These are phyloP conservation scores for Cenchrus americanus DNA, from an alignment of 176 grass and related monocot genomes.

Conservation along the genomic window DNA sequence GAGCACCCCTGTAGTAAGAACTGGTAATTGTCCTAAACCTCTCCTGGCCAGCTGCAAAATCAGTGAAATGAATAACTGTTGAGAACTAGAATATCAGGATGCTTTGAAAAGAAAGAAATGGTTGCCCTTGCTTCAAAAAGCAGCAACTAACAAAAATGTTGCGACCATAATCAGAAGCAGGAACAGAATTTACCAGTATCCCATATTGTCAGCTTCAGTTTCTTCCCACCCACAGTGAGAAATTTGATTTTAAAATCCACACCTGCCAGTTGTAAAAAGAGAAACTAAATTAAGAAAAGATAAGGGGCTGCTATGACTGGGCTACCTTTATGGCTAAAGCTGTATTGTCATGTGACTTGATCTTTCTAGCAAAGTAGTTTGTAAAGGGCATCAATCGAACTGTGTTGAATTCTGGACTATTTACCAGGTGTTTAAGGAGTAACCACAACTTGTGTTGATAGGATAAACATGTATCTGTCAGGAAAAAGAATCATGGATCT, in stretches of 20 bases:
- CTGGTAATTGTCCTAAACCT: constrained; percentile 94
- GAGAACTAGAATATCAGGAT: neutral
- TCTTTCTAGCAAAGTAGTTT: neutral
- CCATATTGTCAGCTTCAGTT: constrained; percentile 97
- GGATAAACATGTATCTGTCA: neutral
- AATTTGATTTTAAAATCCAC: constrained; percentile 98
- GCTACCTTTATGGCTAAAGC: neutral
- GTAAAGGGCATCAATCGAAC: neutral
- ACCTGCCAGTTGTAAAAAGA: constrained; percentile 46
- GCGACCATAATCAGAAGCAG: neutral
- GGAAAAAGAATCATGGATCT: neutral
- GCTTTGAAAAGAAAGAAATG: neutral
- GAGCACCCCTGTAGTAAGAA: constrained; percentile 96
- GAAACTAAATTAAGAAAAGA: neutral
- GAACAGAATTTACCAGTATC: constrained; percentile 68
- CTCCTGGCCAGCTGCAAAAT: constrained; percentile 88
- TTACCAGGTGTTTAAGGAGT: neutral
- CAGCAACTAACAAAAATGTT: neutral
- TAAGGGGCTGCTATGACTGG: neutral
- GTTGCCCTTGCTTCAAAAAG: neutral
- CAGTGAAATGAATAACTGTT: neutral
- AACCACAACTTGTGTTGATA: neutral
- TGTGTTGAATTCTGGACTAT: neutral
- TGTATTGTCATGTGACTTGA: too few species aligned
- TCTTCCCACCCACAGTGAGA: constrained; percentile 74